Percentiles rank a stretch among this genome's conserved stretches.
Conservation (phyloP, 2,329 filamentous ascomycete species). For the Fusarium pseudocircinatum region DNA sequence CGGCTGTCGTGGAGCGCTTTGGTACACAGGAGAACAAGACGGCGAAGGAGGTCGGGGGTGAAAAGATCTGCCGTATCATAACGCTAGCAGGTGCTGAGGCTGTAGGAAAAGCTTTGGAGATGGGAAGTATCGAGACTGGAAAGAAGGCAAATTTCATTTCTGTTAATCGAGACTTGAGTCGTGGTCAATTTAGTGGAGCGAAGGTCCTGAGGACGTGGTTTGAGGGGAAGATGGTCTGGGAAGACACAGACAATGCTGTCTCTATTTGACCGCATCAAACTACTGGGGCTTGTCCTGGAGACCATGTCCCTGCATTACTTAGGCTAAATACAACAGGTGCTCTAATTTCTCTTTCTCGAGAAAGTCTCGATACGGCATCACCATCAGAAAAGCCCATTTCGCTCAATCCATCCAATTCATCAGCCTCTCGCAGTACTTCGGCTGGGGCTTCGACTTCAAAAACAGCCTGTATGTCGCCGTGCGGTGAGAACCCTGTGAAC, state of each 20-base stretch:
- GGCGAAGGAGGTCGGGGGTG: background rate
- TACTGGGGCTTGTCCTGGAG: background rate
- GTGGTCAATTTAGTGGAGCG: background rate
- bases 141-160: background rate
- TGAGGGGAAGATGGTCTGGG: background rate
- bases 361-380: constrained; percentile 8
- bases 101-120: background rate
- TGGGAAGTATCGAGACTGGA: background rate
- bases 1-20: background rate
- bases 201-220: background rate
- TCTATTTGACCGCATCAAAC: background rate
- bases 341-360: constrained; percentile 3
- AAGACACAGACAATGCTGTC: background rate
- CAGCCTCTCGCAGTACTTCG: background rate
- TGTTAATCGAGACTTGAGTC: background rate
- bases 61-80: background rate
- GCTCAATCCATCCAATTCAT: constrained; percentile 13
- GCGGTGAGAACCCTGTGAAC: constrained; percentile 60
- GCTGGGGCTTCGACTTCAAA: constrained; percentile 66
- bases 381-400: constrained; percentile 22
- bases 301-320: background rate
- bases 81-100: background rate
- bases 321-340: background rate
- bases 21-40: background rate
- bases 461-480: constrained; percentile 68